Conservation (phyloP, 2,329 filamentous ascomycete genomes). For the Gaeumannomyces tritici region DNA sequence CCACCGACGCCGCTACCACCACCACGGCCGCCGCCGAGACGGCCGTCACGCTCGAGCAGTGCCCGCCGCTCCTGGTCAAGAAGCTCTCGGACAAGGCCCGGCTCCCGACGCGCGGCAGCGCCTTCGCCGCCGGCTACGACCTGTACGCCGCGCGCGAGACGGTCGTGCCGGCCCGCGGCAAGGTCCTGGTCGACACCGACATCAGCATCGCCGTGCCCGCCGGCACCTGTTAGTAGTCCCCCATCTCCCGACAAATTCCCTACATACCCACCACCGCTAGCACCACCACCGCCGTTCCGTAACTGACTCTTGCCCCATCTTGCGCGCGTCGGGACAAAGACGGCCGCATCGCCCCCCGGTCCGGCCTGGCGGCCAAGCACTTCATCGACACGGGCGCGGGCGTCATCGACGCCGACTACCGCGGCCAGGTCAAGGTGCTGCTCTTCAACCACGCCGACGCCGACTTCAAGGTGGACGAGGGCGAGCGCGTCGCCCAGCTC, state of each 20-base stretch:
- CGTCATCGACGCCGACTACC: slow-evolving; percentile 96
- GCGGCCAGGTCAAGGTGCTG: slow-evolving; percentile 86
- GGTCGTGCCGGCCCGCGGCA: slow-evolving; percentile 70
- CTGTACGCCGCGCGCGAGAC: slow-evolving; percentile 71
- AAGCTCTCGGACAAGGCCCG: slow-evolving; percentile 73
- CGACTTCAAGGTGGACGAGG: slow-evolving; percentile 74
- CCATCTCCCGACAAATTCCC: background rate
- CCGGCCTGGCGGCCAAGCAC: slow-evolving; percentile 85
- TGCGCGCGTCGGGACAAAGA: slow-evolving; percentile 50
- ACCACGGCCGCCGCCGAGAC: slow-evolving; percentile 10
- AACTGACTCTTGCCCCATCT: background rate
- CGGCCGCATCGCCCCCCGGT: slow-evolving; percentile 80
- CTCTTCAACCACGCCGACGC: slow-evolving; percentile 84
- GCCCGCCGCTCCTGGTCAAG: slow-evolving; percentile 71
- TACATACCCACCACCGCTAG: background rate
- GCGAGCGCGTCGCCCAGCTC: slow-evolving; percentile 88
- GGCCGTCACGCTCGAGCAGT: slow-evolving; percentile 24
- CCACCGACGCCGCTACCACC: slow-evolving; percentile 16
- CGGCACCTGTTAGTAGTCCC: slow-evolving; percentile 63
- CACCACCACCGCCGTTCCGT: background rate
- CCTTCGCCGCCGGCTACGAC: slow-evolving; percentile 89
- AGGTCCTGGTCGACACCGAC: slow-evolving; percentile 82
- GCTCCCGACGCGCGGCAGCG: slow-evolving; percentile 79
- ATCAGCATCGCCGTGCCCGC: slow-evolving; percentile 84
- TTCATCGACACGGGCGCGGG: slow-evolving; percentile 94